Percentiles rank a stretch among this genome's conserved stretches.
phyloP scores from a whole-genome alignment of 495 filamentous ascomycete genomes.

The Penicillium atrosanguineum region DNA sequence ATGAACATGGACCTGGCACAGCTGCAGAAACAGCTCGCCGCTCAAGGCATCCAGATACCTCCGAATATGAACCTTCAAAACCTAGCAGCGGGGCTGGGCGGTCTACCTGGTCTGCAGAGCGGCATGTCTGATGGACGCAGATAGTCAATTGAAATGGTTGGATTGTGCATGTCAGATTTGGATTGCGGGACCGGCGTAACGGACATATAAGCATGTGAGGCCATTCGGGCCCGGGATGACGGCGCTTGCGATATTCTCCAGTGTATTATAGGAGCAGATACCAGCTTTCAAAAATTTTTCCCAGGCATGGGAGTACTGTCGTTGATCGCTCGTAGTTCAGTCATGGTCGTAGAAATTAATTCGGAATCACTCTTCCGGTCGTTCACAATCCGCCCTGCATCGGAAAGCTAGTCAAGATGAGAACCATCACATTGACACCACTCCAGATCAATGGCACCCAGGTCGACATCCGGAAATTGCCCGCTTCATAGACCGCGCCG shows the following conservation, averaged over 20 bases:
- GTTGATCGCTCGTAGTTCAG: background rate
- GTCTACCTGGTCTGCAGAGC: conserved; percentile 48
- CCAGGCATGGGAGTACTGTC: background rate
- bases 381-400: conserved; percentile 88
- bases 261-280: conserved; percentile 22
- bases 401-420: conserved; percentile 90
- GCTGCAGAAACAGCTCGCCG: conserved; percentile 52
- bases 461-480: conserved; percentile 90
- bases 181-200: conserved; percentile 22
- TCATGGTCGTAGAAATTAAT: background rate
- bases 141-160: conserved; percentile 11
- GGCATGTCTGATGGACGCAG: conserved; percentile 37
- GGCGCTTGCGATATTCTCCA: conserved; percentile 25
- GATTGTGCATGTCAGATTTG: conserved; percentile 18
- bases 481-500: conserved; percentile 81
- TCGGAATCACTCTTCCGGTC: background rate
- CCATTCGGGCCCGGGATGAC: conserved; percentile 11
- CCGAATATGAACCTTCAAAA: conserved; percentile 43
- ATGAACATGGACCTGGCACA: conserved; percentile 67
- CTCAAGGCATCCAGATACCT: conserved; percentile 39
- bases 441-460: conserved; percentile 97
- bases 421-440: conserved; percentile 82
- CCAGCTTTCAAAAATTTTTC: conserved; percentile 8
- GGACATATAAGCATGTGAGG: conserved; percentile 23
- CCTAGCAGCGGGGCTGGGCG: conserved; percentile 39